These are phyloP conservation scores for Pythium oligandrum DNA, from an alignment of 352 stramenopile species.

Conservation along the genomic window DNA sequence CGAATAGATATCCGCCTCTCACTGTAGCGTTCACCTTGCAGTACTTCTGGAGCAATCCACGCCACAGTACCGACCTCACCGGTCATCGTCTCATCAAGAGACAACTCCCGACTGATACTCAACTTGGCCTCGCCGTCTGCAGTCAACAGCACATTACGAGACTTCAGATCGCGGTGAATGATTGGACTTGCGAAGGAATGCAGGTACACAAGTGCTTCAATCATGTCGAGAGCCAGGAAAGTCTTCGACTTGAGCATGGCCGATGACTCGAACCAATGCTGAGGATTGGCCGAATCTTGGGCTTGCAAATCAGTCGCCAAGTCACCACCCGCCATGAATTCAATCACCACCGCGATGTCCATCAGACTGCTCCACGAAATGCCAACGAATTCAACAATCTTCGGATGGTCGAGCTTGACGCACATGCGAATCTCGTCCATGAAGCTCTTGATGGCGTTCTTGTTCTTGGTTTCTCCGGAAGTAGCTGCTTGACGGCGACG, in stretches of 20 bases:
- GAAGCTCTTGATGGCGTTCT: slow-evolving; percentile 17
- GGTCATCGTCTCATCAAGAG: slow-evolving; percentile 20
- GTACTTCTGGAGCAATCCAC: slow-evolving; percentile 23
- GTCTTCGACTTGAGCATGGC: slow-evolving; percentile 9
- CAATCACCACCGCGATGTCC: slow-evolving; percentile 25
- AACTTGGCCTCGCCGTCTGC: slow-evolving; percentile 11
- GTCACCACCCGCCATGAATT: slow-evolving; percentile 28
- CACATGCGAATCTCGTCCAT: slow-evolving; percentile 36
- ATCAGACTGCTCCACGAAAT: slow-evolving; percentile 27
- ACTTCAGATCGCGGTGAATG: slow-evolving; percentile 25
- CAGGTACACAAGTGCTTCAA: slow-evolving; percentile 22
- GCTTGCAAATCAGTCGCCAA: slow-evolving; percentile 11
- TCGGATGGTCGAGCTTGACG: slow-evolving; percentile 25
- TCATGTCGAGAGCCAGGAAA: slow-evolving; percentile 11
- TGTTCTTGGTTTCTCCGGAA: slow-evolving; percentile 19
- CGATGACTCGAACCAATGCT: background rate
- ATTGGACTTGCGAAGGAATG: slow-evolving; percentile 21
- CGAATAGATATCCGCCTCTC: slow-evolving; percentile 31
- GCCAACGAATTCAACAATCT: slow-evolving; percentile 32
- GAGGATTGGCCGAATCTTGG: background rate
- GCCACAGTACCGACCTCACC: slow-evolving; percentile 20
- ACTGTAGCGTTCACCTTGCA: slow-evolving; percentile 25
- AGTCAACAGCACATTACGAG: slow-evolving; percentile 17
- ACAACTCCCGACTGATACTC: slow-evolving; percentile 13
- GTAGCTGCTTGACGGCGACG: slow-evolving; percentile 18